Evolutionary conservation across 768 basidiomycete genomes (phyloP), one percentile per base, ranked within the genome.

Genomic region (Albatrellus ellisii): DNA sequence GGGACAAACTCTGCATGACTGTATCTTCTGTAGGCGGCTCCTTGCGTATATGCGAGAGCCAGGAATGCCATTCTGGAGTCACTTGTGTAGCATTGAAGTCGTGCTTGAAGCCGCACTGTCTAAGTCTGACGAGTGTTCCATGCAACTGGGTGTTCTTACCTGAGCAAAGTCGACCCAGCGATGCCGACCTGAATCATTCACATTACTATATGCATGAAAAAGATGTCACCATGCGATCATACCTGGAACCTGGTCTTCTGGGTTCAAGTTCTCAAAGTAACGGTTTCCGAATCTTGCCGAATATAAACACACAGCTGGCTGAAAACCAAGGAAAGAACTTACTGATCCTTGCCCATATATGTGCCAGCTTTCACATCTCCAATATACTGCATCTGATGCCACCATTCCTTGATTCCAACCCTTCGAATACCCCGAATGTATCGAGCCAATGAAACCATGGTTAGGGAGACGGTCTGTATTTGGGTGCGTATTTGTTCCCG

Each of bases 91-190:
- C 88, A 54, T 97, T 83, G 62, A 70, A 79, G 47, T 90, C 75
- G 56, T 91, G 86, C 75, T 87, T 43, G 11, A 40, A 28, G 31
- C 46, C 45, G 36, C 12, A 12, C 14, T 39, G 26, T 22, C 22
- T 37, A 10, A 14, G 26, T 18, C n/a, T 17, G 27, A 12, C 24
- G n/a, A 15, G 15, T 31, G 15, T 25, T n/a, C 33, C 5, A 39
- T 28, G 14, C 10, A 14, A 10, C 22, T 7, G 12, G 28, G 18
- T 21, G 29, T 69, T 44, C 35, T 1, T 47, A 87, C 86, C 66
- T 95, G 90, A 14, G 81, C 72, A 54, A 73, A 89, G 65, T 98
- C 94, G 32, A 98, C 79, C 94, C 94, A 98, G 61, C 94, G 76
- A 57, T 95, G 90, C 52, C 94, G 86, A 54, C 92, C 91, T 87